These are phyloP conservation scores for Colletotrichum sp. DNA, from an alignment of 2,329 filamentous ascomycete species.

Conservation along the genomic window DNA sequence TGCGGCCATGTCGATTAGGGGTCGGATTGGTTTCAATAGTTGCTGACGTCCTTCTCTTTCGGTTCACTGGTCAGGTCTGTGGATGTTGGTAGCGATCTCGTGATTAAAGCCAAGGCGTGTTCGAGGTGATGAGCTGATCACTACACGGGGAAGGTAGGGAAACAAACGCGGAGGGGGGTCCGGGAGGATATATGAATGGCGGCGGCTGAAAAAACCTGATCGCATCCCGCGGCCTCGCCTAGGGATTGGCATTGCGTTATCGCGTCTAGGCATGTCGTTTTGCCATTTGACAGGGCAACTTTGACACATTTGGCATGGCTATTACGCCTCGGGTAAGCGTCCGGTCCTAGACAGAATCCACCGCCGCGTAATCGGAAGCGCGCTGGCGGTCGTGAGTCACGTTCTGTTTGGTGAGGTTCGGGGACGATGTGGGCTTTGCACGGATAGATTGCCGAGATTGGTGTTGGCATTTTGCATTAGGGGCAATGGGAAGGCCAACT, in stretches of 20 bases:
- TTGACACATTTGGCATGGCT: not conserved
- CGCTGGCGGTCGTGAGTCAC: conserved; percentile 10
- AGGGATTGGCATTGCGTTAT: conserved; percentile 17
- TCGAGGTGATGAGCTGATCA: not conserved
- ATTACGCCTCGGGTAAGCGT: conserved; percentile 15
- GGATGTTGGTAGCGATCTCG: not conserved
- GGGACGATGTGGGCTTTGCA: conserved; percentile 6
- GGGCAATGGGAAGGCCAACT: not conserved
- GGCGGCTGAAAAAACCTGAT: not conserved
- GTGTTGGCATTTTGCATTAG: not conserved
- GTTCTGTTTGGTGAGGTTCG: conserved; percentile 10
- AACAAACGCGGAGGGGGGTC: not conserved
- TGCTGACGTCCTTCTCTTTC: not conserved
- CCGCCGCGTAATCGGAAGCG: conserved; percentile 17
- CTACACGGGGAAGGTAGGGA: not conserved
- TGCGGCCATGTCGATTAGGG: not conserved
- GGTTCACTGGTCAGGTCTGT: not conserved
- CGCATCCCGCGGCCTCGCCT: not conserved
- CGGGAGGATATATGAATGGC: not conserved
- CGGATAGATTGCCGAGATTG: conserved; percentile 21
- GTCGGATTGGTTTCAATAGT: not conserved
- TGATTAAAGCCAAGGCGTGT: not conserved
- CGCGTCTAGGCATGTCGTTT: conserved; percentile 12
- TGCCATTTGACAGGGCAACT: not conserved
- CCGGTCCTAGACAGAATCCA: not conserved